Conservation (phyloP, 805 yeast genomes). For the Yamadazyma philogaea region DNA sequence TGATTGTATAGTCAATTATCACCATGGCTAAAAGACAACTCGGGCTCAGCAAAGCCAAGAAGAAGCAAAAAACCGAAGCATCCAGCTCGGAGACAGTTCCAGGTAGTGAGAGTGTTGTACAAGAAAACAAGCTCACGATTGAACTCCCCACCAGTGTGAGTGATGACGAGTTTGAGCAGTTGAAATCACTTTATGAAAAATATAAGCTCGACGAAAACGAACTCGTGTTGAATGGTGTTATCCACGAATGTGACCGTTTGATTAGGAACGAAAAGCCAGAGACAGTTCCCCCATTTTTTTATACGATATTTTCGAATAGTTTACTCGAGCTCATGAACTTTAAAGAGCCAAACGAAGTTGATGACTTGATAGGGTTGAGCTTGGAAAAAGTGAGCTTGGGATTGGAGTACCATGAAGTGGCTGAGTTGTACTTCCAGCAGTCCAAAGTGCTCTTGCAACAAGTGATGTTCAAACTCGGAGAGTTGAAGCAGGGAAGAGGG, state of each 20-base stretch:
- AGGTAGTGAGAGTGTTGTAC: background rate
- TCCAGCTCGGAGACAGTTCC: background rate
- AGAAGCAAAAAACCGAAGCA: slow-evolving; percentile 18
- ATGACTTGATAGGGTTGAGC: slow-evolving; percentile 54
- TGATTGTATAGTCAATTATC: slow-evolving; percentile 4
- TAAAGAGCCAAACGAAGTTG: slow-evolving; percentile 31
- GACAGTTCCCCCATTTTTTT: slow-evolving; percentile 50
- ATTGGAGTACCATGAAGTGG: slow-evolving; percentile 45
- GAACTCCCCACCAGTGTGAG: slow-evolving; percentile 69
- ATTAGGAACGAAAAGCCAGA: slow-evolving; percentile 43
- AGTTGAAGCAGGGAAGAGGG: slow-evolving; percentile 11
- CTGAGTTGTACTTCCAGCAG: slow-evolving; percentile 49
- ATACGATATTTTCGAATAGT: slow-evolving; percentile 71
- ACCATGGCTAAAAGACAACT: slow-evolving; percentile 32
- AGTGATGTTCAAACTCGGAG: slow-evolving; percentile 53
- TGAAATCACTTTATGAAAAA: slow-evolving; percentile 69
- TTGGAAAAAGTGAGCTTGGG: slow-evolving; percentile 67
- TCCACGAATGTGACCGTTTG: slow-evolving; percentile 89
- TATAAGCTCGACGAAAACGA: slow-evolving; percentile 58
- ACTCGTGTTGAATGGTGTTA: slow-evolving; percentile 70
- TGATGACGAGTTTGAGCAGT: slow-evolving; percentile 75
- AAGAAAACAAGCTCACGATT: slow-evolving; percentile 37
- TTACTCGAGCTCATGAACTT: slow-evolving; percentile 61
- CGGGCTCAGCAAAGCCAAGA: slow-evolving; percentile 44
- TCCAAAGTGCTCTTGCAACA: slow-evolving; percentile 54